Evolutionary conservation across 2,329 filamentous ascomycete species (phyloP).

Genomic region (Aspergillus puulaauensis): DNA sequence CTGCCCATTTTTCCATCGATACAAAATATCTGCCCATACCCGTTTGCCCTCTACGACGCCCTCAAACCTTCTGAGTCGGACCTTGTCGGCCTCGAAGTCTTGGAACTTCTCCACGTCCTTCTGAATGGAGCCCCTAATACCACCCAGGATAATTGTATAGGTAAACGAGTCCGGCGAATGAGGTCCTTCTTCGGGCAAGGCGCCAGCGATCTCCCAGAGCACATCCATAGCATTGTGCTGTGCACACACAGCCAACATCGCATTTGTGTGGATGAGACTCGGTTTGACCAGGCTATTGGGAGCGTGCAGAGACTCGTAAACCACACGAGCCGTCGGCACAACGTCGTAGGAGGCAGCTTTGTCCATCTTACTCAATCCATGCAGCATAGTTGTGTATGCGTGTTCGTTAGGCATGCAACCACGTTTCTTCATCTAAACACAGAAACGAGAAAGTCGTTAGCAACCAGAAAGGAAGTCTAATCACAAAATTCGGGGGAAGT

Average conservation of each 20-base stretch:
- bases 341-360: constrained; percentile 55
- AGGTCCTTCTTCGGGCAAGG: constrained; percentile 63
- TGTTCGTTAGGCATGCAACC: constrained; percentile 74
- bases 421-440: constrained; percentile 85
- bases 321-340: constrained; percentile 66
- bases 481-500: constrained; percentile 17
- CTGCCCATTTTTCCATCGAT: constrained; percentile 71
- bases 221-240: constrained; percentile 73
- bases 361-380: constrained; percentile 65
- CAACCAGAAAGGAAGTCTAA: background rate
- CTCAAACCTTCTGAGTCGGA: constrained; percentile 26
- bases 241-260: constrained; percentile 78
- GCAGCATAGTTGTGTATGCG: constrained; percentile 82
- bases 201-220: constrained; percentile 73
- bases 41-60: constrained; percentile 66
- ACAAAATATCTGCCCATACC: constrained; percentile 78
- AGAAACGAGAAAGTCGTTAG: constrained; percentile 11
- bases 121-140: constrained; percentile 57
- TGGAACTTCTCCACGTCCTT: constrained; percentile 28
- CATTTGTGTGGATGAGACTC: constrained; percentile 82
- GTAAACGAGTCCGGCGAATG: constrained; percentile 69
- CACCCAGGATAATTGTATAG: constrained; percentile 80
- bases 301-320: constrained; percentile 70
- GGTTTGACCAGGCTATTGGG: constrained; percentile 54
- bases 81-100: constrained; percentile 28